These are phyloP conservation scores for Aspergillus udagawae DNA, from an alignment of 2,329 filamentous ascomycete species.

Conservation along the genomic window DNA sequence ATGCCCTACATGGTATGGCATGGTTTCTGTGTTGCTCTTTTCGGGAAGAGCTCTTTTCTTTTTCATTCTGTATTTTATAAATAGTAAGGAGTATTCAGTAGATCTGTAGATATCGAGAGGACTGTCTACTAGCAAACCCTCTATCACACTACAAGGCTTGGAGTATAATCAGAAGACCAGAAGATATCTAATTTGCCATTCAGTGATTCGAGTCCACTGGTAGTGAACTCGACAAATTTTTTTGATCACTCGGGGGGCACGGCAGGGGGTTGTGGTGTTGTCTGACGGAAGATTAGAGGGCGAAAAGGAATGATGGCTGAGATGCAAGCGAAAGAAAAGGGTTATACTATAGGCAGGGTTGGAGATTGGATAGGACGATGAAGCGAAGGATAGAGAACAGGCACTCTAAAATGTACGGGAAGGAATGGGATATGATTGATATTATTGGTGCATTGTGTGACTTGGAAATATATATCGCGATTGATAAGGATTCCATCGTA, in stretches of 20 bases:
- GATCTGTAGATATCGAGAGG: background rate
- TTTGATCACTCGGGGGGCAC: background rate
- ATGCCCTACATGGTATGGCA: no score
- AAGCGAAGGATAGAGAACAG: background rate
- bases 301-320: background rate
- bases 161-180: background rate
- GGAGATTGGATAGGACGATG: background rate
- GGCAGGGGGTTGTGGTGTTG: background rate
- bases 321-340: background rate
- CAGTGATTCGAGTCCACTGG: no score
- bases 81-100: background rate
- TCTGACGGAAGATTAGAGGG: background rate
- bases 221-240: background rate
- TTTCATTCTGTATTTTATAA: no score
- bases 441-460: background rate
- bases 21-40: no score
- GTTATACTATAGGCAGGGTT: background rate
- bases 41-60: no score
- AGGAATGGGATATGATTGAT: background rate
- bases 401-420: background rate
- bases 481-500: background rate
- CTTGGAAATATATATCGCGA: background rate
- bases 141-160: background rate
- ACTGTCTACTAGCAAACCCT: background rate
- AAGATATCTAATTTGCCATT: background rate